Evolutionary conservation across 805 yeast species (phyloP).

Genomic region (Schizosaccharomyces japonicus): DNA sequence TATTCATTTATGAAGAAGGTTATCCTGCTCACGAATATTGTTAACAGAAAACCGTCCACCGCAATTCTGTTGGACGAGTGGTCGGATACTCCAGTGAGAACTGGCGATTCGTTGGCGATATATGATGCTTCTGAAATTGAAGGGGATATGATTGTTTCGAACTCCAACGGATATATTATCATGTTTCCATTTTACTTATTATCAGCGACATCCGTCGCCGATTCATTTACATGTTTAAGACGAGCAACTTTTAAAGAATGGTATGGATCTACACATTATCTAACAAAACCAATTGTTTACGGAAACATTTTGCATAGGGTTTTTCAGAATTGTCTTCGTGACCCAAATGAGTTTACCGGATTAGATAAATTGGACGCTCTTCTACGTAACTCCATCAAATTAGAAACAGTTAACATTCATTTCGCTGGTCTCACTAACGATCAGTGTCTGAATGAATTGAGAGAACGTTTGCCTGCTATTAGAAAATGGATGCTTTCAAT

Average conservation of each 20-base stretch:
- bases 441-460: constrained; percentile 4
- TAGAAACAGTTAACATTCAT: constrained; percentile 13
- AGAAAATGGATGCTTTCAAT: not conserved
- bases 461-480: not conserved
- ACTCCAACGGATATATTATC: constrained; percentile 36
- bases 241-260: constrained; percentile 37
- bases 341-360: constrained; percentile 19
- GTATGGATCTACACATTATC: constrained; percentile 38
- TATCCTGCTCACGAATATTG: not conserved
- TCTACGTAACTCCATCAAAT: constrained; percentile 12
- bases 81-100: not conserved
- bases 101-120: not conserved
- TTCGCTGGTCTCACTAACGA: constrained; percentile 5
- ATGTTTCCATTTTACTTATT: constrained; percentile 66
- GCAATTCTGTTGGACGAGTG: not conserved
- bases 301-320: constrained; percentile 67
- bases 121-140: not conserved
- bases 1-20: not conserved
- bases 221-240: constrained; percentile 49
- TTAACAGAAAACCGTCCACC: not conserved
- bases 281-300: constrained; percentile 39
- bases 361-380: constrained; percentile 18
- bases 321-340: constrained; percentile 33
- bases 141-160: constrained; percentile 20
- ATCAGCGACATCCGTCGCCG: constrained; percentile 62